Percentiles rank a stretch among this genome's conserved stretches.
phyloP scores from a whole-genome alignment of 2,329 filamentous ascomycete genomes.

The Verticillium tricorpus region DNA sequence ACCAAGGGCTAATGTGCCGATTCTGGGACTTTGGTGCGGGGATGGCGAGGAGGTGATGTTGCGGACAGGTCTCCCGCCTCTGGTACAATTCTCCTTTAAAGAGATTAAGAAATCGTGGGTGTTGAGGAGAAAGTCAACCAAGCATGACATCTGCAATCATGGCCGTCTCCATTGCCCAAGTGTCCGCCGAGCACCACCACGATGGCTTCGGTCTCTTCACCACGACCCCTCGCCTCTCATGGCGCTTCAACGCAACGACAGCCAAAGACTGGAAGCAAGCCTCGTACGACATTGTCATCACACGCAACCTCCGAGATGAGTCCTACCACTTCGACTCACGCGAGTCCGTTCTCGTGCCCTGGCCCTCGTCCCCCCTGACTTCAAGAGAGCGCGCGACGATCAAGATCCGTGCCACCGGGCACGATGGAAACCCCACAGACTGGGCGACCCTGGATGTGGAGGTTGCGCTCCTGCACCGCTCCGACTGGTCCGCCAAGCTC shows the following conservation, averaged over 20 bases:
- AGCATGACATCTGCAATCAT: background rate
- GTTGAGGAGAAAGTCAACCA: background rate
- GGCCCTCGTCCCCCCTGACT: constrained; percentile 5
- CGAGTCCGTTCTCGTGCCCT: constrained; percentile 7
- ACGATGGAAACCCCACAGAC: constrained; percentile 1
- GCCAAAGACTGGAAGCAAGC: background rate
- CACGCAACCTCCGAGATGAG: background rate
- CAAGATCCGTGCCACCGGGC: constrained; percentile 1
- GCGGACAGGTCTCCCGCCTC: too few relatives aligned
- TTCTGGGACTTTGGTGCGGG: too few relatives aligned
- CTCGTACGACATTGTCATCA: background rate
- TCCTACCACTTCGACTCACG: background rate
- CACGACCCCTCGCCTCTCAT: constrained; percentile 6
- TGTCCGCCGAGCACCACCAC: background rate
- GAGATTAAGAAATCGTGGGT: background rate
- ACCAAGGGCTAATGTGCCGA: background rate
- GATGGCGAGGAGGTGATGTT: too few relatives aligned
- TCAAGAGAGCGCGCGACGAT: constrained; percentile 1
- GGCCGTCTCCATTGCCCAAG: background rate
- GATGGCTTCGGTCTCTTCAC: constrained; percentile 6
- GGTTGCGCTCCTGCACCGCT: constrained; percentile 4
- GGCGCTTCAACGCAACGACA: constrained; percentile 5
- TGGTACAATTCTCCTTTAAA: background rate
- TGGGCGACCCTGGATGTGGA: constrained; percentile 19
- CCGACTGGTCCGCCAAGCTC: background rate